A percentile compares a stretch with the other conserved stretches of the same genome.
phyloP scores from a whole-genome alignment of 495 filamentous ascomycete genomes.

The Cercophora sp. region DNA sequence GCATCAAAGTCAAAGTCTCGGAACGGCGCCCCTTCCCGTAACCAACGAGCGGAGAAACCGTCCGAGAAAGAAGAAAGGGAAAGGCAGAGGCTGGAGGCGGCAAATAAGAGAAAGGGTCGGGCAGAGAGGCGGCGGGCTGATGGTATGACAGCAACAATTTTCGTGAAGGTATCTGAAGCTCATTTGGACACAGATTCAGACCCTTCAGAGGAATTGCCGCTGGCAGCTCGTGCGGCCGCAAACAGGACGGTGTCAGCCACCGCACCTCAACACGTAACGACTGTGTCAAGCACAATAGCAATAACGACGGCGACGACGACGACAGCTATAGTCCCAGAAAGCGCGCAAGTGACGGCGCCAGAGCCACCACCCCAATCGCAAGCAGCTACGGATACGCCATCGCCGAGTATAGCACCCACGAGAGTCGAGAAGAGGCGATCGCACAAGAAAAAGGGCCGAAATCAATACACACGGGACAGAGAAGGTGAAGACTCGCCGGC shows the following conservation, averaged over 20 bases:
- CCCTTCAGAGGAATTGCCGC: slow-evolving; percentile 53
- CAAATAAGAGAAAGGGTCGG: slow-evolving; percentile 68
- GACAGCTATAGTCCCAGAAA: slow-evolving; percentile 12
- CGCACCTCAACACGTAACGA: no score
- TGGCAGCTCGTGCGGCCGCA: slow-evolving; percentile 39
- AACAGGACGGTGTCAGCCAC: slow-evolving; percentile 31
- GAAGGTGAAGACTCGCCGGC: slow-evolving; percentile 65
- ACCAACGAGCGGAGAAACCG: slow-evolving; percentile 62
- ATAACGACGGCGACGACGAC: slow-evolving; percentile 16
- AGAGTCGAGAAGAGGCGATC: slow-evolving; percentile 39
- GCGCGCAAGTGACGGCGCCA: background rate
- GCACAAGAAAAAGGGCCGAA: slow-evolving; percentile 74
- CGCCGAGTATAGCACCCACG: slow-evolving; percentile 27
- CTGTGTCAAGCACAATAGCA: background rate
- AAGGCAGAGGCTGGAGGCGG: slow-evolving; percentile 62
- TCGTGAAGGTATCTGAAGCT: slow-evolving; percentile 28
- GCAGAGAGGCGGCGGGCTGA: slow-evolving; percentile 70
- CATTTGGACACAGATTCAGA: slow-evolving; percentile 50
- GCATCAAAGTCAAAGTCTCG: slow-evolving; percentile 58
- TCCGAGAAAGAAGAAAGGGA: slow-evolving; percentile 69
- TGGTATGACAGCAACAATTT: slow-evolving; percentile 49
- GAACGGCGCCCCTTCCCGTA: slow-evolving; percentile 54
- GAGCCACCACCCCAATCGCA: slow-evolving; percentile 27
- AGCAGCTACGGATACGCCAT: slow-evolving; percentile 52
- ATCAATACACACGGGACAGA: slow-evolving; percentile 79